A percentile compares a stretch with the other conserved stretches of the same genome.
These are phyloP conservation scores for Phytophthora constricta DNA, from an alignment of 352 stramenopile genomes.

Conservation along the genomic window DNA sequence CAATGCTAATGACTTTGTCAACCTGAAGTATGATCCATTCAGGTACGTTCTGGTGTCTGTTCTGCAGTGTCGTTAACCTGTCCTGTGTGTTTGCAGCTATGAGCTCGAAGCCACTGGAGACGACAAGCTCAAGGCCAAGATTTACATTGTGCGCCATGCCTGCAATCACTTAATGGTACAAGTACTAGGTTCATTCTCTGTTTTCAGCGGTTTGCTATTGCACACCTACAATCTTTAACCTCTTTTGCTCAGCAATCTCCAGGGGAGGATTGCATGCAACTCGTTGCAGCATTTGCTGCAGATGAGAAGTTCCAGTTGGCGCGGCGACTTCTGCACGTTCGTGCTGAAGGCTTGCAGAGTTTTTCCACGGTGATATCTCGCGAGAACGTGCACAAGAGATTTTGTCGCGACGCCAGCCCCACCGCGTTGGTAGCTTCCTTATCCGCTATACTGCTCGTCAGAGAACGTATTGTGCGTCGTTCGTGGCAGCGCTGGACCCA, in stretches of 20 bases:
- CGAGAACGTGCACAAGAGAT: constrained; percentile 59
- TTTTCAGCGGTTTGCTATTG: no score
- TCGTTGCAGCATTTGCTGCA: constrained; percentile 54
- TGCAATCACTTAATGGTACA: constrained; percentile 76
- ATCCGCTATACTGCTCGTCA: constrained; percentile 78
- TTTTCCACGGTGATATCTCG: constrained; percentile 83
- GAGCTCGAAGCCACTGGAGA: constrained; percentile 53
- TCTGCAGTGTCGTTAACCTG: constrained; percentile 2
- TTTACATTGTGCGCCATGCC: constrained; percentile 83
- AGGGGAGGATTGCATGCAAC: constrained; percentile 60
- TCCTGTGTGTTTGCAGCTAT: constrained; percentile 44
- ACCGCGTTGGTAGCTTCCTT: constrained; percentile 63
- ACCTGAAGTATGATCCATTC: constrained; percentile 61
- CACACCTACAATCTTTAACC: constrained; percentile 1
- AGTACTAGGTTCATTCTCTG: neutral
- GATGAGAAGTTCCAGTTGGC: constrained; percentile 80
- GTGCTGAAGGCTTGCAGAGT: constrained; percentile 64
- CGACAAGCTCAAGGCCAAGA: constrained; percentile 40
- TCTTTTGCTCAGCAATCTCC: constrained; percentile 51
- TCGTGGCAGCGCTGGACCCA: constrained; percentile 60
- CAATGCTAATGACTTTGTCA: constrained; percentile 67
- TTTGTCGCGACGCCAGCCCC: constrained; percentile 34
- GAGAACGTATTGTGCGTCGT: constrained; percentile 74
- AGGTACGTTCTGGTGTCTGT: neutral
- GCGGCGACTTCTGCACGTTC: constrained; percentile 57